Conservation (phyloP, 768 basidiomycete genomes). For the Pleurotus tuoliensis region DNA sequence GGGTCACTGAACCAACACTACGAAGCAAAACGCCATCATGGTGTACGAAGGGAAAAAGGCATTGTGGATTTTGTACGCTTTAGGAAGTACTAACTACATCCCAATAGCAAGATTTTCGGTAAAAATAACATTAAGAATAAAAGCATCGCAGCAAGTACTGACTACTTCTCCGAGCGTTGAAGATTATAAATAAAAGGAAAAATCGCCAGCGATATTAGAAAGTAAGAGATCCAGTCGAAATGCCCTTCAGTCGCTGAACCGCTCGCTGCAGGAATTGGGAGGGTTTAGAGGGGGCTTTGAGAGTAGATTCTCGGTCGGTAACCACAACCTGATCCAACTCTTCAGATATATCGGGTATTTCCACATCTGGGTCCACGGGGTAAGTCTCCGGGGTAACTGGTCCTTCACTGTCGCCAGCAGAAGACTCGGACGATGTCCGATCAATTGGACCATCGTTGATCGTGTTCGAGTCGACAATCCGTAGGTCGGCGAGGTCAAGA, state of each 20-base stretch:
- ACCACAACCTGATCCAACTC: conserved; percentile 27
- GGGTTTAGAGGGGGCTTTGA: conserved; percentile 20
- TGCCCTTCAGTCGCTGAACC: conserved; percentile 31
- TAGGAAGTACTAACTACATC: conserved; percentile 6
- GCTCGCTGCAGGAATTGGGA: conserved; percentile 34
- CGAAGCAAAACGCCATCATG: background rate
- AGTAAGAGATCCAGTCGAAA: conserved; percentile 22
- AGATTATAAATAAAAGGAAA: background rate
- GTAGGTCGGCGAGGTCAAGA: conserved; percentile 11
- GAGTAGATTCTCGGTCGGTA: background rate
- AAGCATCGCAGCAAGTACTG: background rate
- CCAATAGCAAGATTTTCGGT: background rate
- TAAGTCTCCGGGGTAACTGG: conserved; percentile 46
- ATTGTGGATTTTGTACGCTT: background rate
- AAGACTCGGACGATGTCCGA: conserved; percentile 22
- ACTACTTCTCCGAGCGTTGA: background rate
- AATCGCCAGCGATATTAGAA: conserved; percentile 16
- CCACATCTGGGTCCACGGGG: conserved; percentile 35
- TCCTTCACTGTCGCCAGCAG: conserved; percentile 36
- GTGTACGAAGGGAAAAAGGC: background rate
- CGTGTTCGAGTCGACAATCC: conserved; percentile 14
- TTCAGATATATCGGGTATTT: conserved; percentile 39
- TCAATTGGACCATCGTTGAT: conserved; percentile 14
- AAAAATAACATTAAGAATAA: background rate
- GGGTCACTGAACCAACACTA: too few species aligned